These are phyloP conservation scores for Anisodus acutangulus DNA, from an alignment of 257 asterid species.

Conservation along the genomic window DNA sequence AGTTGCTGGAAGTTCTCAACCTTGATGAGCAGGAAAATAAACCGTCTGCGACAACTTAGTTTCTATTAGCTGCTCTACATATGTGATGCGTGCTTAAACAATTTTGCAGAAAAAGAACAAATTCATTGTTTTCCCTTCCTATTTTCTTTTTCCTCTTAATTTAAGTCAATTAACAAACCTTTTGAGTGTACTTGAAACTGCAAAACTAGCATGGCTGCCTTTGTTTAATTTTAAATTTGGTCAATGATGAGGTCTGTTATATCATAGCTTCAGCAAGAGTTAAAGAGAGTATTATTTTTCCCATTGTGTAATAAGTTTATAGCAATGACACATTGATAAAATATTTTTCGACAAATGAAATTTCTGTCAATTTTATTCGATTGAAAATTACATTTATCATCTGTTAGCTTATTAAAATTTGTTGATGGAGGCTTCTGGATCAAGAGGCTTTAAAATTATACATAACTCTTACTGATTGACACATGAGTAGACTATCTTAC, in stretches of 20 bases:
- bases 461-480: no score
- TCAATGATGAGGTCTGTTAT: constrained; percentile 37
- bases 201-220: constrained; percentile 33
- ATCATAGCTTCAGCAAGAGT: constrained; percentile 31
- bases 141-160: no score
- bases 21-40: no score
- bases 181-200: constrained; percentile 27
- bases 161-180: neutral
- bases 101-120: constrained; percentile 51
- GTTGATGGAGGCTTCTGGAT: no score
- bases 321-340: neutral
- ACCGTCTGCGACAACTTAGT: constrained; percentile 53
- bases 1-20: no score
- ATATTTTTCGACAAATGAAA: no score
- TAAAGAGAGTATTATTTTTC: neutral
- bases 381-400: no score
- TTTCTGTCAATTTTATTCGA: no score
- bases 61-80: constrained; percentile 34
- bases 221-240: constrained; percentile 16
- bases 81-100: constrained; percentile 38
- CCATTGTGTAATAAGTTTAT: constrained; percentile 26
- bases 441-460: no score
- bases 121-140: neutral
- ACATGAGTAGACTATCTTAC: no score
- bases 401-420: no score